Evolutionary conservation across 148 eudicot species (phyloP), one percentile per base, ranked within the genome.

Genomic region (Oxyria digyna): DNA sequence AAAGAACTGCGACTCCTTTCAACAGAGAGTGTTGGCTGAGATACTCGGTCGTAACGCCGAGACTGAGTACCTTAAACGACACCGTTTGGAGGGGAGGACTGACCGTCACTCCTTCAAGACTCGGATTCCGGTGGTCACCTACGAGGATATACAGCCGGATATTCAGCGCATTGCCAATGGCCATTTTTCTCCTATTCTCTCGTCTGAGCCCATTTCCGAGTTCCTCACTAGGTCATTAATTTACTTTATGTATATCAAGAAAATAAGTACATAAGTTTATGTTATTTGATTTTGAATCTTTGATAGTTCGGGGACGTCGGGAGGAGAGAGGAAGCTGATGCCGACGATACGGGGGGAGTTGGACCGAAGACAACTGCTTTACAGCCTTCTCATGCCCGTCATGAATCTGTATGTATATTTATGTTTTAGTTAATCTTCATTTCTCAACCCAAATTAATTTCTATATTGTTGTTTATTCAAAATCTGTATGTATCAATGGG

Each of bases 351-450:
- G 52, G 18, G 91, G 81, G 54, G 88, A 84, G 50, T 21, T 79
- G 87, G 80, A 72, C 17, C 70, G 85, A 32, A 81, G 86, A 70
- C 81, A 81, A 31, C 75, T 80, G 6, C 83, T 87, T 37, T 82
- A 77, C 81, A 87, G 85, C 69, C 88, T 84, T 74, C 91, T 84
- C 46, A 84, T 77, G 88, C 88, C 91, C 40, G 83, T 87, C n/a
- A 82, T 87, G 88, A 82, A 82, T 70, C 59, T 67, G 88, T 87
- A 31, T 63, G 85, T 54, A 38, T 27, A 66, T 27, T 17, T 27
- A 42, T 24, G 35, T 26, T 9, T 38, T 2, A 33, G 2, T 33
- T 5, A 2, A 33, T 33, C 3, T 33, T 5, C 37, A 5, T 33
- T 33, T 33, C 37, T 2, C 5, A 33, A 2, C n/a, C n/a, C n/a